Evolutionary conservation across 2,329 filamentous ascomycete species (phyloP), one percentile per base, ranked within the genome.

Genomic region (Cryphonectria carpinicola): DNA sequence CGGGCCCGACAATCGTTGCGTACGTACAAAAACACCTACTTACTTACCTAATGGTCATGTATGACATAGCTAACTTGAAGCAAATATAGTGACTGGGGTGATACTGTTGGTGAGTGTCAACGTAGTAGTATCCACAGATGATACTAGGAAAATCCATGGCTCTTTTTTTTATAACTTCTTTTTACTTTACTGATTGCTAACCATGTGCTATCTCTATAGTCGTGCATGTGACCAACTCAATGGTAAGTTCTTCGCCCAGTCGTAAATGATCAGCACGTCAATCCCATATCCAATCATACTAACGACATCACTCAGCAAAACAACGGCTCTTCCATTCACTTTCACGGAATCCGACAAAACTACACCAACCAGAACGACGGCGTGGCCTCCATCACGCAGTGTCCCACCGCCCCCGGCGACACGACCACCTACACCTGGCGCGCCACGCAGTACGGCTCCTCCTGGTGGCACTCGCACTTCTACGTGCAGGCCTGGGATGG

Each of bases 271-370:
- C 52, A 32, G 11, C 32, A 17, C 43, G 3, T 8, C 19, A 32
- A 14, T 22, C 46, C 43, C 17, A 8, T 22, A 3, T 19, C 25
- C 37, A 10, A 14, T 32, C 32, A 17, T 60, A 22, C 62, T 64
- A 66, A 65, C 81, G 91, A 67, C 87, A 93, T 93, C 62, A 89
- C 88, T 52, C 86, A 94, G 3, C 84, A 83, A 13, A 70, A 73
- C n/a, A 77, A 77, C 46, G 78, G 79, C 41, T 83, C 82, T 3
- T 81, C 82, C 0, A 78, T 85, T 28, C 84, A 85, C 73, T 85
- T 83, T 82, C 84, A 86, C 69, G 84, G 84, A 25, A 77, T 85
- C 22, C 78, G 83, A 13, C 82, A 85, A 73, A 78, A 81, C 28
- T 77, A 82, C 69, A 81, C 80, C 64, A 82, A 80, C 70, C 77